A percentile compares a stretch with the other conserved stretches of the same genome.
phyloP scores from a whole-genome alignment of 1,284 basidiomycete species.

The Apiotrichum domesticum region DNA sequence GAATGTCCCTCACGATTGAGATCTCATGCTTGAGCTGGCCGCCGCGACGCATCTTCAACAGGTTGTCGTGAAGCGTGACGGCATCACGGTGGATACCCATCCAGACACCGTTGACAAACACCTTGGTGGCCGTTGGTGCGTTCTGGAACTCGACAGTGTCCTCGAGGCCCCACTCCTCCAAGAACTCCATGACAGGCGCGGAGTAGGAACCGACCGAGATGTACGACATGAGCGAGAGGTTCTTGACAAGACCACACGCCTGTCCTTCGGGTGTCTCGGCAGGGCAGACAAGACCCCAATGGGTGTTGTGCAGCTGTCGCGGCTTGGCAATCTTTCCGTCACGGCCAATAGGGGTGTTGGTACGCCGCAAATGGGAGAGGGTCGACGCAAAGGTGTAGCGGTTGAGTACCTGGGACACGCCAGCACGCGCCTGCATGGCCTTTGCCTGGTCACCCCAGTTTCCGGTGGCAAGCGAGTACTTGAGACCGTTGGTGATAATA shows the following conservation, averaged over 20 bases:
- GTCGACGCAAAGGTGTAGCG: constrained; percentile 98
- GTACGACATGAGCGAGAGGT: constrained; percentile 93
- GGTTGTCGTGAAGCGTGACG: constrained; percentile 81
- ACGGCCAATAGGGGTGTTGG: constrained; percentile 95
- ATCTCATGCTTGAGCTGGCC: constrained; percentile 96
- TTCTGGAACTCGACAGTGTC: constrained; percentile 84
- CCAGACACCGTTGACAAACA: constrained; percentile 99
- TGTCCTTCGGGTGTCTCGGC: constrained; percentile 99
- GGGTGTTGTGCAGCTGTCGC: constrained; percentile 97
- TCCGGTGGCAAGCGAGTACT: constrained; percentile 96
- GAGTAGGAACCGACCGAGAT: constrained; percentile 96
- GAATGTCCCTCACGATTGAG: constrained; percentile 92
- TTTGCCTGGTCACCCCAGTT: constrained; percentile 99
- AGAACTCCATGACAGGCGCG: constrained; percentile 94
- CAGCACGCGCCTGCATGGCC: constrained; percentile 93
- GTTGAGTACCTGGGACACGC: constrained; percentile 98
- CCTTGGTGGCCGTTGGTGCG: constrained; percentile 82
- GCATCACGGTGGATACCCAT: constrained; percentile 98
- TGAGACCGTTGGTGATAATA: constrained; percentile 96
- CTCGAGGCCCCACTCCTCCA: constrained; percentile 97
- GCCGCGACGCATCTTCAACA: constrained; percentile 85
- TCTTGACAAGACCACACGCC: constrained; percentile 98
- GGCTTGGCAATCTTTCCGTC: constrained; percentile 99
- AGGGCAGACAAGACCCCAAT: constrained; percentile 99
- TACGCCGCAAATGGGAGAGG: constrained; percentile 92